phyloP scores from a whole-genome alignment of 1,284 basidiomycete genomes.

The Cryptococcus sp. region DNA sequence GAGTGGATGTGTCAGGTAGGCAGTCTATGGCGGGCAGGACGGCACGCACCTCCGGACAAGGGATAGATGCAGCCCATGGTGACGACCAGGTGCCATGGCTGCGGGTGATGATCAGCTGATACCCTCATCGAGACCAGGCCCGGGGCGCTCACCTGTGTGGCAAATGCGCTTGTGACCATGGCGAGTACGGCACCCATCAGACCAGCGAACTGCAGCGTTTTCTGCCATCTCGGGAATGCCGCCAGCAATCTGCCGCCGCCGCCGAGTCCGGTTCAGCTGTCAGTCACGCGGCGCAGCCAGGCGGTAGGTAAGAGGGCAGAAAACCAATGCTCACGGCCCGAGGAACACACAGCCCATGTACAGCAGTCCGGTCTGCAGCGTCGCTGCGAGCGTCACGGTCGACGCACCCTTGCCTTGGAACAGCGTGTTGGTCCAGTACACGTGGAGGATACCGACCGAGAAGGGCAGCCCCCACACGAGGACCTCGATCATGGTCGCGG shows the following conservation, averaged over 20 bases:
- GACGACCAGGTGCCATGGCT: slow-evolving; percentile 46
- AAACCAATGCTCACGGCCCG: slow-evolving; percentile 36
- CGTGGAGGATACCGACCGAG: slow-evolving; percentile 44
- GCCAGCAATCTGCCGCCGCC: slow-evolving; percentile 38
- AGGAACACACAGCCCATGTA: slow-evolving; percentile 42
- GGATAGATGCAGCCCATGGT: slow-evolving; percentile 46
- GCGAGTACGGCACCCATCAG: slow-evolving; percentile 25
- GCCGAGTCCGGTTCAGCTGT: neutral
- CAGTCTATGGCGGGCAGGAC: too few relatives aligned
- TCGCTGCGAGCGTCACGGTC: slow-evolving; percentile 44
- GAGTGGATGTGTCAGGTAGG: neutral
- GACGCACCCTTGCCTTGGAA: slow-evolving; percentile 37
- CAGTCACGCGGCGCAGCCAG: neutral
- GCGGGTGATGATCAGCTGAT: neutral
- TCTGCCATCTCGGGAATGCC: slow-evolving; percentile 29
- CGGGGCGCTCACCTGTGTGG: slow-evolving; percentile 21
- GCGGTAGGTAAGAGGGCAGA: too few relatives aligned
- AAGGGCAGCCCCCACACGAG: slow-evolving; percentile 48
- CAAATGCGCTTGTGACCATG: slow-evolving; percentile 42
- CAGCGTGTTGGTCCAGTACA: slow-evolving; percentile 42
- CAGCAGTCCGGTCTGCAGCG: slow-evolving; percentile 44
- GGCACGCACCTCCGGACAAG: slow-evolving; percentile 32
- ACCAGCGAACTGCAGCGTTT: slow-evolving; percentile 29
- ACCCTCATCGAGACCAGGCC: neutral
- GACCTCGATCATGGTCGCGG: slow-evolving; percentile 41